Base-by-base conservation (phyloP, 192 early-diverging fungal species). In the Spizellomyces sp. region DNA sequence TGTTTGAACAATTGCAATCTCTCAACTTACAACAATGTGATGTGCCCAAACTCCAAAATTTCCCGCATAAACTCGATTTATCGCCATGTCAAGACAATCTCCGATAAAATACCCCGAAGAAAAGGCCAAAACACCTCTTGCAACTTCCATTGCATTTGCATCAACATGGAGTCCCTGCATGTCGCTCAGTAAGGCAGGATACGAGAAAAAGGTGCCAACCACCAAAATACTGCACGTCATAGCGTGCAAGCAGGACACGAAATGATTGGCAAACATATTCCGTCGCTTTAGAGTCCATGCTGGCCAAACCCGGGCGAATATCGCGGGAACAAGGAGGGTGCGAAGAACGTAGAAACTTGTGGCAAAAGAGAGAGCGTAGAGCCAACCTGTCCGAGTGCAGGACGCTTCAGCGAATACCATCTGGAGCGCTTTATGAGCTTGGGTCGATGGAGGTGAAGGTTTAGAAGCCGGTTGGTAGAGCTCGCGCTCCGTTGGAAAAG, bases 31-130 rank as follows among this genome's bases (percentile, higher is more conserved):
- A 0, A 45, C 66, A 58, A 58, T 12, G 19, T 68, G 66, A 45
- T 68, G 66, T 8, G 36, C 66, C 66, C 66, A 68, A 43, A 68
- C 58, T 36, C 66, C 66, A 42, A 68, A 58, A 58, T 68, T 68
- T n/a, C 22, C 27, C 4, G 48, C 8, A 58, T 68, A 68, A 50
- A 55, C 52, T 21, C 66, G 52, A 10, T 46, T 57, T 36, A 68
- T 43, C 36, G 45, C 9, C 66, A 68, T 68, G 7, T 68, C 66
- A 12, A 55, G 54, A 44, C 66, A 68, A 57, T 68, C 66, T 12
- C 52, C 66, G 36, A 58, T 45, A 41, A 68, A 68, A 44, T 68
- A 68, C 6, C 66, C 66, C 5, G 66, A 43, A 1, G 66, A 68
- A 42, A 68, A 68, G 17, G 66, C 66, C 55, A 68, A 27, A 15